Conservation (phyloP, 148 eudicot genomes). For the Fagopyrum esculentum region DNA sequence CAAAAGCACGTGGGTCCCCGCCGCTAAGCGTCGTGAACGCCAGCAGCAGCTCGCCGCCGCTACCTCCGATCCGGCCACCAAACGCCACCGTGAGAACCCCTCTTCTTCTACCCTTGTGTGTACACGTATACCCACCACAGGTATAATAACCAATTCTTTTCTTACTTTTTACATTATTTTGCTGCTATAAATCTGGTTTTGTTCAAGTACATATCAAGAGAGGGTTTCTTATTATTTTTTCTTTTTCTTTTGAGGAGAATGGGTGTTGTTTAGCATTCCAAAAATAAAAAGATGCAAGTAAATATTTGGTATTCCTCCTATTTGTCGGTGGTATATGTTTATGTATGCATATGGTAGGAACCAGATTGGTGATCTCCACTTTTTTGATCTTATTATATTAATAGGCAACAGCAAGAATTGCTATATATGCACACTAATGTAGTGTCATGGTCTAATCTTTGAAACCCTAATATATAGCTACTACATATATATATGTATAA, state of each 20-base stretch:
- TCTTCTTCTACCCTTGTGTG: constrained; percentile 12
- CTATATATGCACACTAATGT: neutral
- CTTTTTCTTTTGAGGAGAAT: neutral
- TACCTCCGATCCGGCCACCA: constrained; percentile 10
- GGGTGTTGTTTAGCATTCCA: neutral
- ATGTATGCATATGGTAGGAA: neutral
- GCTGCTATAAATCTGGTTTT: neutral
- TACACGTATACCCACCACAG: constrained; percentile 6
- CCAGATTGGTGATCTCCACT: neutral
- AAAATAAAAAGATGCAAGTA: neutral
- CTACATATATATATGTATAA: neutral
- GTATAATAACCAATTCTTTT: neutral
- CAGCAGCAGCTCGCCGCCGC: constrained; percentile 35
- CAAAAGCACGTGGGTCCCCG: constrained; percentile 92
- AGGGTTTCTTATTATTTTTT: neutral
- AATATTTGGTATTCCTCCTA: neutral
- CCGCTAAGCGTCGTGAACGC: constrained; percentile 67
- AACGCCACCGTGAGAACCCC: constrained; percentile 3
- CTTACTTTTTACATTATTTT: neutral
- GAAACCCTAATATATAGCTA: neutral
- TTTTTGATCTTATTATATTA: neutral
- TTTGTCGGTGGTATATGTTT: neutral
- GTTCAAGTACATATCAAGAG: neutral
- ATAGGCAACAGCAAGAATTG: neutral
- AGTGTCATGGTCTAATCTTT: too few species aligned